A percentile compares a stretch with the other conserved stretches of the same genome.
Evolutionary conservation across 768 basidiomycete species (phyloP).

Genomic region (Panellus pusillus): DNA sequence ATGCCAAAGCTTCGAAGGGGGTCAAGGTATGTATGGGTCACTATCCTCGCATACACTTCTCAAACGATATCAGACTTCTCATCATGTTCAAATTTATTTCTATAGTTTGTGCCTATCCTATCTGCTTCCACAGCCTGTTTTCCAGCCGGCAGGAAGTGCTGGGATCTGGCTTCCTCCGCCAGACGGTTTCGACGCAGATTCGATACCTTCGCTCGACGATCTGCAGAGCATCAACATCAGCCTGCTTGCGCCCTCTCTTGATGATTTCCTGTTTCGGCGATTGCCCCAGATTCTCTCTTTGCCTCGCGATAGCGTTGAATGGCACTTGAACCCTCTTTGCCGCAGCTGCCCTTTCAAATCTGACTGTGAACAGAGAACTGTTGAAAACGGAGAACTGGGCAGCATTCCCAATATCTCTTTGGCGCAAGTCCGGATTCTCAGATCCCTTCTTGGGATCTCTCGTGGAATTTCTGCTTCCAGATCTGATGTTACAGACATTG

Average conservation of each 20-base stretch:
- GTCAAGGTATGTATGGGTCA: slow-evolving; percentile 40
- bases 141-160: slow-evolving; percentile 34
- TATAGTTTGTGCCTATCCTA: slow-evolving; percentile 45
- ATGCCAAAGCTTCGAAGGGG: slow-evolving; percentile 48
- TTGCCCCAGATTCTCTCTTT: slow-evolving; percentile 40
- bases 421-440: slow-evolving; percentile 41
- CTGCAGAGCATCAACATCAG: slow-evolving; percentile 41
- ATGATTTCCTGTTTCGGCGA: slow-evolving; percentile 42
- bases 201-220: slow-evolving; percentile 35
- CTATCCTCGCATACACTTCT: neutral
- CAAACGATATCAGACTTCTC: slow-evolving; percentile 38
- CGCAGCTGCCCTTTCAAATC: slow-evolving; percentile 41
- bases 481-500: slow-evolving; percentile 41
- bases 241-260: slow-evolving; percentile 40
- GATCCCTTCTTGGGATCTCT: slow-evolving; percentile 35
- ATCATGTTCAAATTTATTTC: slow-evolving; percentile 54
- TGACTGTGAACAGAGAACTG: slow-evolving; percentile 35
- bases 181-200: slow-evolving; percentile 31
- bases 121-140: slow-evolving; percentile 36
- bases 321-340: slow-evolving; percentile 54
- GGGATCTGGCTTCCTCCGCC: slow-evolving; percentile 49
- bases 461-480: slow-evolving; percentile 1
- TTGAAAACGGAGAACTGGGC: slow-evolving; percentile 40
- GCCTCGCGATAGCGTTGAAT: slow-evolving; percentile 36
- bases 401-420: slow-evolving; percentile 50